phyloP scores from a whole-genome alignment of 768 basidiomycete genomes.

The Amanita jacksonii region DNA sequence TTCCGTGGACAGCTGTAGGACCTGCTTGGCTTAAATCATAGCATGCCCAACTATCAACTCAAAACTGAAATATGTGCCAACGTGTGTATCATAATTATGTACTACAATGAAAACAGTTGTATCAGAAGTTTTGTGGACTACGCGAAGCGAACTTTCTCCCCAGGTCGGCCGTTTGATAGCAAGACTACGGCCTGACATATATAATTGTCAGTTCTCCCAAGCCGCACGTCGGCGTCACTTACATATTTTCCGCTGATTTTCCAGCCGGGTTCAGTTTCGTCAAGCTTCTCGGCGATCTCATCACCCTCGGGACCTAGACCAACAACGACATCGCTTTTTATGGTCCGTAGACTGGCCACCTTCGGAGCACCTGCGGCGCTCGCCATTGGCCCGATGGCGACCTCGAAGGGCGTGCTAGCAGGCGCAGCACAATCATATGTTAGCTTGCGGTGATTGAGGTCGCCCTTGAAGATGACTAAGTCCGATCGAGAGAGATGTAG shows the following conservation, averaged over 20 bases:
- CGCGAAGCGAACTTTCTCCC: slow-evolving; percentile 78
- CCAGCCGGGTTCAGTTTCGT: slow-evolving; percentile 86
- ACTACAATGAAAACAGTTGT: no score
- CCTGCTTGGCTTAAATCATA: no score
- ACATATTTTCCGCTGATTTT: slow-evolving; percentile 97
- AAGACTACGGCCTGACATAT: slow-evolving; percentile 65
- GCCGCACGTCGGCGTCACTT: slow-evolving; percentile 23
- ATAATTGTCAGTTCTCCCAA: neutral
- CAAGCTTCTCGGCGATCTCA: slow-evolving; percentile 64
- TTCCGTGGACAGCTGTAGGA: no score
- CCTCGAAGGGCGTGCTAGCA: slow-evolving; percentile 77
- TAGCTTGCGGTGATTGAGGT: slow-evolving; percentile 86
- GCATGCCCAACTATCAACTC: no score
- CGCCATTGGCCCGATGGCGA: slow-evolving; percentile 90
- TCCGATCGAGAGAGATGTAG: slow-evolving; percentile 84
- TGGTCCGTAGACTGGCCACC: slow-evolving; percentile 78
- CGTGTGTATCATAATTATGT: no score
- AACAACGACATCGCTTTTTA: slow-evolving; percentile 95
- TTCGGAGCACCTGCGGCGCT: slow-evolving; percentile 81
- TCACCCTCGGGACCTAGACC: slow-evolving; percentile 67
- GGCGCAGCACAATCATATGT: slow-evolving; percentile 85
- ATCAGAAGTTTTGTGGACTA: no score
- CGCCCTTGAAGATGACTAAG: slow-evolving; percentile 92
- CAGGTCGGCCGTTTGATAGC: slow-evolving; percentile 80
- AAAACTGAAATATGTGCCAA: no score